Evolutionary conservation across 768 basidiomycete genomes (phyloP).

Genomic region (Gloeostereum incarnatum): DNA sequence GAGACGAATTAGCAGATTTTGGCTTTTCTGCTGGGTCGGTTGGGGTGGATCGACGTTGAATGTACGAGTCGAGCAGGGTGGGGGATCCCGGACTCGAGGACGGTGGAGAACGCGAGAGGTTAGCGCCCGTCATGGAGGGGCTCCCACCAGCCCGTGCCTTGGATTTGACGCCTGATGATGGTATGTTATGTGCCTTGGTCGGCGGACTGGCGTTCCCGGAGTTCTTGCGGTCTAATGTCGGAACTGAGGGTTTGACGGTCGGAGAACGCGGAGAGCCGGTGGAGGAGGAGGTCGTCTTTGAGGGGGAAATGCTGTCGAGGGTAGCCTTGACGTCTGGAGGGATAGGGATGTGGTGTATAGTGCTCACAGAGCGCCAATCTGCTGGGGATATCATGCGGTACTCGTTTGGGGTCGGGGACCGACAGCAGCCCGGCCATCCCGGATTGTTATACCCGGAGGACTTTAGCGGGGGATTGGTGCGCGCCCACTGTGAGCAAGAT

Average conservation of each 20-base stretch:
- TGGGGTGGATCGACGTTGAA: conserved; percentile 36
- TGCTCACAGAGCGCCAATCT: conserved; percentile 76
- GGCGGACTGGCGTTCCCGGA: conserved; percentile 31
- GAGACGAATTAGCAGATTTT: conserved; percentile 51
- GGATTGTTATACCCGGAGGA: conserved; percentile 53
- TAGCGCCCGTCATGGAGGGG: conserved; percentile 25
- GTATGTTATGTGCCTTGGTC: no score
- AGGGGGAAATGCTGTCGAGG: conserved; percentile 43
- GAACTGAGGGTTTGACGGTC: conserved; percentile 19
- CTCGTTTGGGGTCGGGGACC: conserved; percentile 56
- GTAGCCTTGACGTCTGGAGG: conserved; percentile 63
- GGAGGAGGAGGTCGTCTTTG: conserved; percentile 17
- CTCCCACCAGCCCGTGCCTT: conserved; percentile 46
- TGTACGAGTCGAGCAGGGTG: conserved; percentile 31
- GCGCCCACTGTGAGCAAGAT: conserved; percentile 65
- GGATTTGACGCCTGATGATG: no score
- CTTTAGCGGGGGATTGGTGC: conserved; percentile 40
- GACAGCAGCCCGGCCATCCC: conserved; percentile 88
- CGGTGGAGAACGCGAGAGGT: conserved; percentile 13
- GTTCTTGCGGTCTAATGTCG: conserved; percentile 36
- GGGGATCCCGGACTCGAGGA: conserved; percentile 38
- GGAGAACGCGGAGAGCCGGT: conserved; percentile 19
- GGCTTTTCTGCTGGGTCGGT: conserved; percentile 34
- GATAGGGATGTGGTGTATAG: conserved; percentile 65
- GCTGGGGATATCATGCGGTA: conserved; percentile 54